Conservation (phyloP, 176 grass and related monocot genomes). For the Cenchrus purpureus region DNA sequence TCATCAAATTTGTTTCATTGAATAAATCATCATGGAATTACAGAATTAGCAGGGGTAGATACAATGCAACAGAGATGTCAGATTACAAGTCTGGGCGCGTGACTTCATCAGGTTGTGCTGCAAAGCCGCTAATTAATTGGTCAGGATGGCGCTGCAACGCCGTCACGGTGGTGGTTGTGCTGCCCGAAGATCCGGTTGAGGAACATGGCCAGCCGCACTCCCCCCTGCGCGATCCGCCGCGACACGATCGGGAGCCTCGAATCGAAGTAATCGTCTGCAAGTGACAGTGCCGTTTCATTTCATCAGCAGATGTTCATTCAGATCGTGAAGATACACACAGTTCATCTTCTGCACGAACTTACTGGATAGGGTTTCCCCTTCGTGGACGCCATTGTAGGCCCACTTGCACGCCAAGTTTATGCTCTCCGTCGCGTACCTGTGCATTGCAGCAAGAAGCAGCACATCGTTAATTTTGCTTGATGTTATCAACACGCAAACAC, state of each 20-base stretch:
- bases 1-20: no score
- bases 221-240: slow-evolving; percentile 77
- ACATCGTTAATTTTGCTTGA: no score
- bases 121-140: no score
- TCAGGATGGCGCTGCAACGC: slow-evolving; percentile 28
- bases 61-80: no score
- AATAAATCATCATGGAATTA: no score
- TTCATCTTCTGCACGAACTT: background rate
- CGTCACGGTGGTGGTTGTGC: slow-evolving; percentile 30
- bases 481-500: background rate
- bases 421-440: slow-evolving; percentile 83
- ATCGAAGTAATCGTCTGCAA: slow-evolving; percentile 68
- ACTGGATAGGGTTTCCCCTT: slow-evolving; percentile 72
- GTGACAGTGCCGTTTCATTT: background rate
- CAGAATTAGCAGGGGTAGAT: no score
- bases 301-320: background rate
- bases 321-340: background rate
- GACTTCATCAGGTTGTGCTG: no score
- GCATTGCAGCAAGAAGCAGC: background rate
- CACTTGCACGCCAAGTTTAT: slow-evolving; percentile 82
- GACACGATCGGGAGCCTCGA: slow-evolving; percentile 73
- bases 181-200: slow-evolving; percentile 72
- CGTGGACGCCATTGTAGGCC: slow-evolving; percentile 57
- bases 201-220: slow-evolving; percentile 83
- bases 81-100: no score